phyloP scores from a whole-genome alignment of 805 yeast species.

The Candida nitratophila region DNA sequence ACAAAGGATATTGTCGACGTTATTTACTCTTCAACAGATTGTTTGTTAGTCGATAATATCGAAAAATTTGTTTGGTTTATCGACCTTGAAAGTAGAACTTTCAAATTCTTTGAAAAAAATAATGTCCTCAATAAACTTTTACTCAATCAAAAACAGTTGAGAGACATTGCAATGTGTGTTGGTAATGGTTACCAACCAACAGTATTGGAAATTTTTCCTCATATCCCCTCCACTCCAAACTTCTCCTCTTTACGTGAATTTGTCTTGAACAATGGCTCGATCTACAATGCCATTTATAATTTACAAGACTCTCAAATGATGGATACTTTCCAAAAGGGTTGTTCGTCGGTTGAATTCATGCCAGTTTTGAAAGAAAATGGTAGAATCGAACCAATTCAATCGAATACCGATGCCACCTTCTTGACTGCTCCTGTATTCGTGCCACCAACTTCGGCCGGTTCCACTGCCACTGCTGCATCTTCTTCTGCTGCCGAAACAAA shows the following conservation, averaged over 20 bases:
- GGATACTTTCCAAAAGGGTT: conserved; percentile 57
- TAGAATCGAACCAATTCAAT: conserved; percentile 46
- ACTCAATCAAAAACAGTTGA: conserved; percentile 57
- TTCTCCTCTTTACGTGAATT: conserved; percentile 24
- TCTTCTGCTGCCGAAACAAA: conserved; percentile 6
- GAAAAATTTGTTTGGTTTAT: conserved; percentile 69
- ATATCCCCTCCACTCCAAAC: conserved; percentile 17
- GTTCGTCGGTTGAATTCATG: conserved; percentile 58
- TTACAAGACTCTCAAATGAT: conserved; percentile 35
- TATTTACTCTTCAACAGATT: conserved; percentile 80
- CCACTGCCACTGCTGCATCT: conserved; percentile 5
- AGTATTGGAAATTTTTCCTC: conserved; percentile 49
- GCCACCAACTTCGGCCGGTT: conserved; percentile 6
- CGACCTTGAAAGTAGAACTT: conserved; percentile 59
- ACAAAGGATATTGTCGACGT: conserved; percentile 55
- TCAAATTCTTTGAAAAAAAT: conserved; percentile 56
- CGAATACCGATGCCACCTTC: conserved; percentile 15
- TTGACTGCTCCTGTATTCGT: conserved; percentile 7
- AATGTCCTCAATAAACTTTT: conserved; percentile 54
- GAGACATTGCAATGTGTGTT: conserved; percentile 68
- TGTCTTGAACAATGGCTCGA: conserved; percentile 33
- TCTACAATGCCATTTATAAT: conserved; percentile 41
- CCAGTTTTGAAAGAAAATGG: conserved; percentile 73
- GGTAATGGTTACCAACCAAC: conserved; percentile 73
- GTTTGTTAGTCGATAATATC: conserved; percentile 50